phyloP scores from a whole-genome alignment of 2,329 filamentous ascomycete genomes.

The Trichoderma hamatum region DNA sequence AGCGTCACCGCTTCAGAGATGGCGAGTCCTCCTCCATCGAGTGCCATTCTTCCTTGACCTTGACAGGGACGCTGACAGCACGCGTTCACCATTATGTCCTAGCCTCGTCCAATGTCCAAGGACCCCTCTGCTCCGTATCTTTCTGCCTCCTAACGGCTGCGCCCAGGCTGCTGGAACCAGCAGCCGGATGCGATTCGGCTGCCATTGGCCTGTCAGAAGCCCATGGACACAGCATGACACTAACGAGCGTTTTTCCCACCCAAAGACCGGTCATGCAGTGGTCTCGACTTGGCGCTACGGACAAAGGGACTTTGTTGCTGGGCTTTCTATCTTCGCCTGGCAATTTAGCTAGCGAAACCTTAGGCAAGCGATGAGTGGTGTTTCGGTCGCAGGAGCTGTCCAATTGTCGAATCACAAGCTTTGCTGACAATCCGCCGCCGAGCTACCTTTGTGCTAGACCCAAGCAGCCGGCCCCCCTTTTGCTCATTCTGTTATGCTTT shows the following conservation, averaged over 20 bases:
- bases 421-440: constrained; percentile 21
- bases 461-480: constrained; percentile 8
- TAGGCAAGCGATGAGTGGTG: constrained; percentile 13
- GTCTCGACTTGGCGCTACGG: not conserved
- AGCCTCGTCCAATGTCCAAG: not conserved
- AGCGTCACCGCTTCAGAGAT: constrained; percentile 10
- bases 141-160: constrained; percentile 1
- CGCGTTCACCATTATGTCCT: not conserved
- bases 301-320: constrained; percentile 1
- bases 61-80: not conserved
- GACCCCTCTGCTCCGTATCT: not conserved
- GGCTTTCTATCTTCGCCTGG: constrained; percentile 3
- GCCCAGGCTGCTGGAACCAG: constrained; percentile 21
- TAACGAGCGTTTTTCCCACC: not conserved
- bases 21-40: not conserved
- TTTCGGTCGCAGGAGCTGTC: constrained; percentile 1
- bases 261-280: constrained; percentile 3
- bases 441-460: constrained; percentile 19
- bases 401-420: constrained; percentile 27
- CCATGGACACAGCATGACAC: not conserved
- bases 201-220: not conserved
- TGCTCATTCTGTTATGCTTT: constrained; percentile 19
- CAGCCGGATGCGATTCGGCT: constrained; percentile 11
- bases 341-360: constrained; percentile 23
- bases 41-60: not conserved